Percentiles rank a stretch among this genome's conserved stretches.
Conservation (phyloP, 805 yeast genomes). For the Lipomyces yamanashiensis region DNA sequence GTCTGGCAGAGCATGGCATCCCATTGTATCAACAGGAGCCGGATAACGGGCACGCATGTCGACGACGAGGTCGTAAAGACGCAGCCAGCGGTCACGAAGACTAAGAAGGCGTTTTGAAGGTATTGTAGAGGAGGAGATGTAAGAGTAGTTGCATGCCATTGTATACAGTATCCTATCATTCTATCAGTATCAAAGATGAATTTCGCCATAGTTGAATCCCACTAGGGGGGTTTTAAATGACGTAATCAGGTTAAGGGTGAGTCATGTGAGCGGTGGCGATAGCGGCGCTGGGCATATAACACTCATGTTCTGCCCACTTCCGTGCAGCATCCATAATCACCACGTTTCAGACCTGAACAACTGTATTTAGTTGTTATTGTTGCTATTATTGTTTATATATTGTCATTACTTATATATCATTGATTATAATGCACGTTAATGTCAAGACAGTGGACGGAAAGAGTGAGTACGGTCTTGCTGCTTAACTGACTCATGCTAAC, state of each 20-base stretch:
- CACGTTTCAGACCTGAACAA: not conserved
- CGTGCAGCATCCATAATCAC: not conserved
- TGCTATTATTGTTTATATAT: not conserved
- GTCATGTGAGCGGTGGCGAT: constrained; percentile 8
- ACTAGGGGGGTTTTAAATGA: not conserved
- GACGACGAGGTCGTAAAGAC: constrained; percentile 19
- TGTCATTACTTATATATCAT: not conserved
- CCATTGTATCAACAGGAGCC: constrained; percentile 91
- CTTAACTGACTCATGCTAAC: not conserved
- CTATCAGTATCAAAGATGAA: no score
- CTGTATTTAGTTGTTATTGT: not conserved
- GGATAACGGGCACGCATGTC: constrained; percentile 65
- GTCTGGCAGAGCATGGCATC: constrained; percentile 68
- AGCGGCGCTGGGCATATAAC: constrained; percentile 7
- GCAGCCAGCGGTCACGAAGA: constrained; percentile 27
- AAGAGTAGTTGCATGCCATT: not conserved
- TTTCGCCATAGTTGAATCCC: not conserved
- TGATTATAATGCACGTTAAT: constrained; percentile 22
- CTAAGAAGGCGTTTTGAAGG: constrained; percentile 4
- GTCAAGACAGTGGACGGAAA: constrained; percentile 36
- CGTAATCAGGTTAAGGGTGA: constrained; percentile 1
- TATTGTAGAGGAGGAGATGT: constrained; percentile 1
- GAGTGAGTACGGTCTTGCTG: constrained; percentile 20
- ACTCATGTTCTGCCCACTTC: constrained; percentile 7
- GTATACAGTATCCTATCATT: no score